Conservation (phyloP, 306 rosid species). For the Cicer yamashitae region DNA sequence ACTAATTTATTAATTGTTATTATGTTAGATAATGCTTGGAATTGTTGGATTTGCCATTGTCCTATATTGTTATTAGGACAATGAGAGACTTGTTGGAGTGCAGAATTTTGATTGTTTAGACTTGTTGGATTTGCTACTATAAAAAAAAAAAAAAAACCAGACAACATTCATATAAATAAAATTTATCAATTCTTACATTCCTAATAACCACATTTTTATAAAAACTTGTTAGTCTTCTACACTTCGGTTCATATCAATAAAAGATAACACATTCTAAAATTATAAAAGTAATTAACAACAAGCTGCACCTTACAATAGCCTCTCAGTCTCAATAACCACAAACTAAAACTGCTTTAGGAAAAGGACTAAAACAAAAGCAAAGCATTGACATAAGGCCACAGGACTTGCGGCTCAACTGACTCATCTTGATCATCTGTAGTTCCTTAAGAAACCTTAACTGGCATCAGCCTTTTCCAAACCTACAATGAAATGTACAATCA, state of each 20-base stretch:
- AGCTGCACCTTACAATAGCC: background rate
- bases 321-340: conserved; percentile 18
- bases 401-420: conserved; percentile 23
- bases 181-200: too few species aligned
- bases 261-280: background rate
- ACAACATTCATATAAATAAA: too few species aligned
- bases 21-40: too few species aligned
- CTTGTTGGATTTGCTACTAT: too few species aligned
- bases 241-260: background rate
- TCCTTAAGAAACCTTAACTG: conserved; percentile 49
- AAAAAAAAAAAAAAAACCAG: too few species aligned
- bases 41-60: too few species aligned
- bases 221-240: background rate
- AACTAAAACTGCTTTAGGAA: conserved; percentile 12
- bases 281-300: conserved; percentile 3
- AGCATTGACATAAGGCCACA: background rate
- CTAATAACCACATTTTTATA: background rate
- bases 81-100: too few species aligned
- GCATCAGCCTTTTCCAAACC: conserved; percentile 74
- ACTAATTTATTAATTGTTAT: too few species aligned
- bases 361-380: background rate
- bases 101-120: too few species aligned
- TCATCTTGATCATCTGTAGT: conserved; percentile 21
- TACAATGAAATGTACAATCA: conserved; percentile 46
- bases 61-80: too few species aligned